Evolutionary conservation across 192 early-diverging fungal species (phyloP).

Genomic region (Umbelopsis sp.): DNA sequence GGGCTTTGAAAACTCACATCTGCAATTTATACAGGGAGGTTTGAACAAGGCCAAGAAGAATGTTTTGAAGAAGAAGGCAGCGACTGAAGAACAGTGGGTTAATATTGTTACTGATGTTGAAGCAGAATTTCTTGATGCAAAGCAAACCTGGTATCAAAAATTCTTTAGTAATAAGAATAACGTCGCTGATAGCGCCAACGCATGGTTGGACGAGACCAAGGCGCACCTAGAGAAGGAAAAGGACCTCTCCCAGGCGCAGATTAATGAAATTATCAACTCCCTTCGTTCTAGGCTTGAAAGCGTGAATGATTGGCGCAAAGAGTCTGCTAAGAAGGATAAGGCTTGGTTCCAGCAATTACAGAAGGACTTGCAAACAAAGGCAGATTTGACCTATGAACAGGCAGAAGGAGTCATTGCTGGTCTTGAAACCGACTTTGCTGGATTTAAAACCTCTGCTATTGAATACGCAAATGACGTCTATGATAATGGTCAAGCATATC

Average conservation of each 20-base stretch:
- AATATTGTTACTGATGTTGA: slow-evolving; percentile 16
- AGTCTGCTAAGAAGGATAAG: slow-evolving; percentile 16
- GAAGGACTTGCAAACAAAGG: slow-evolving; percentile 9
- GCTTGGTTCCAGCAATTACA: slow-evolving; percentile 7
- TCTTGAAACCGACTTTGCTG: slow-evolving; percentile 3
- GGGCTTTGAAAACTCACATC: neutral
- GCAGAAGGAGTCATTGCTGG: neutral
- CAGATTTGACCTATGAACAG: slow-evolving; percentile 12
- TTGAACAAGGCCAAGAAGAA: slow-evolving; percentile 20
- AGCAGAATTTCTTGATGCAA: neutral
- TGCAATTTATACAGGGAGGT: neutral
- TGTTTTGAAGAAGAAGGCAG: slow-evolving; percentile 17
- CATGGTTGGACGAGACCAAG: slow-evolving; percentile 4
- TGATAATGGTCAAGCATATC: neutral
- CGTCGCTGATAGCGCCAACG: neutral
- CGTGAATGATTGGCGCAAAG: slow-evolving; percentile 16
- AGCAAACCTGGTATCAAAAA: neutral
- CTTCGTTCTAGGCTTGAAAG: neutral
- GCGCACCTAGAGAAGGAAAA: slow-evolving; percentile 2
- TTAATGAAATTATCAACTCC: neutral
- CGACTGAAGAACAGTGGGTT: slow-evolving; percentile 18
- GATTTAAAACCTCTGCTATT: slow-evolving; percentile 15
- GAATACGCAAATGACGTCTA: slow-evolving; percentile 11
- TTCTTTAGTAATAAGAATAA: slow-evolving; percentile 8
- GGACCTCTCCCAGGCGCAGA: neutral